A percentile compares a stretch with the other conserved stretches of the same genome.
Evolutionary conservation across 306 rosid genomes (phyloP).

Genomic region (Luffa acutangula): DNA sequence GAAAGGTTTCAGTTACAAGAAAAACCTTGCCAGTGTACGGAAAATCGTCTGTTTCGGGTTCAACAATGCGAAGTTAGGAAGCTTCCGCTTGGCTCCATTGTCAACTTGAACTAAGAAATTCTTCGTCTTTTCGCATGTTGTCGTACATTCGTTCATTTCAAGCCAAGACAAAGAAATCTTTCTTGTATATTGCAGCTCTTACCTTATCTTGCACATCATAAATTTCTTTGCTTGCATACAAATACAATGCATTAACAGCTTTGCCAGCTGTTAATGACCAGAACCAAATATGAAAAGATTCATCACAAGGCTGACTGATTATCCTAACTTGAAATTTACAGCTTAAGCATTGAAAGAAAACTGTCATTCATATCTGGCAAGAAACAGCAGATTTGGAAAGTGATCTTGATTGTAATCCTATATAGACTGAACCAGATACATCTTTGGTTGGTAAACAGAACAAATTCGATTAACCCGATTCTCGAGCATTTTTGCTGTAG

Average conservation of each 20-base stretch:
- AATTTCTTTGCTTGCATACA: background rate
- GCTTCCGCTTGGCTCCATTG: background rate
- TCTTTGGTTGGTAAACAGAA: background rate
- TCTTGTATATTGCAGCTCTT: background rate
- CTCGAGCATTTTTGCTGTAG: background rate
- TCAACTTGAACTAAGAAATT: background rate
- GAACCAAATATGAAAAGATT: background rate
- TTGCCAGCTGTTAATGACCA: background rate
- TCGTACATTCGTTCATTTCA: background rate
- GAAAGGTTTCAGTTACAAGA: slow-evolving; percentile 26
- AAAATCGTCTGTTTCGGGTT: background rate
- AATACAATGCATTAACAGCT: slow-evolving; percentile 1
- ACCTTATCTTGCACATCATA: background rate
- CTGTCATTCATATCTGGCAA: slow-evolving; percentile 5
- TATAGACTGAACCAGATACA: background rate
- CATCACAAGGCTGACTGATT: background rate
- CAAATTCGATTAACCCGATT: background rate
- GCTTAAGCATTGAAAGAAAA: background rate
- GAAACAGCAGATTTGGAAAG: background rate
- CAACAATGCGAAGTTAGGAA: background rate
- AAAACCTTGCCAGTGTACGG: slow-evolving; percentile 1
- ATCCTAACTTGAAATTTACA: background rate
- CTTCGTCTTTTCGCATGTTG: background rate
- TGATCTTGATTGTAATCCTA: background rate
- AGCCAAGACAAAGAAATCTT: background rate